Base-by-base conservation (phyloP, 2,329 filamentous ascomycete species). In the Pyricularia grisea region DNA sequence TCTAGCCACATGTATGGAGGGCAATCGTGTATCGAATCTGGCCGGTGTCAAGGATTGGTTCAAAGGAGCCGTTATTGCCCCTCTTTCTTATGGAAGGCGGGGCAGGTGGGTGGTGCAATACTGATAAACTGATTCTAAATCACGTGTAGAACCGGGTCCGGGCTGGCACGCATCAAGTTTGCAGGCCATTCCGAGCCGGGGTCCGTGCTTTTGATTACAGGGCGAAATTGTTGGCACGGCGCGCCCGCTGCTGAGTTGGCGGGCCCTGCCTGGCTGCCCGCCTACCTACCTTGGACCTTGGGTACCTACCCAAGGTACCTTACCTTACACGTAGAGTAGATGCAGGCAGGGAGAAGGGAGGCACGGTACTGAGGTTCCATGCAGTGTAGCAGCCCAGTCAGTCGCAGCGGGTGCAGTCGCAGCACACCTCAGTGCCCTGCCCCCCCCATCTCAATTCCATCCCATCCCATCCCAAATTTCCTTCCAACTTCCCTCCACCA, bases 401-500 rank as follows among this genome's bases (percentile, higher is more conserved):
- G 25, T 61, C 58, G 11, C n/a, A 12, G 58, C 58, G n/a, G 58
- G n/a, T 60, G 55, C 23, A n/a, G 55, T 61, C 12, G 58, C 25
- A 25, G 58, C n/a, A n/a, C 25, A 28, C 58, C n/a, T 25, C 25
- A 61, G 58, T 61, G 58, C 58, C 58, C 58, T 55, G 14, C 23
- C n/a, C 58, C 55, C 58, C 58, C 58, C 58, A 61, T 61, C 58
- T 61, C 58, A 61, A 61, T 61, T 61, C 58, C 66, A 60, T 31
- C 27, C 17, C 66, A 23, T 36, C 25, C 58, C 67, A 42, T 64
- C 60, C 58, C 28, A 68, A 68, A 63, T 68, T 65, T 64, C 60
- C 55, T 60, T 30, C 31, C 67, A 50, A 68, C 60, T 28, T 42
- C 67, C 67, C 67, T 25, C 55, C 67, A 68, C 28, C 67, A 63